A percentile compares a stretch with the other conserved stretches of the same genome.
Conservation (phyloP, 805 yeast genomes). For the Naumovozyma castellii region DNA sequence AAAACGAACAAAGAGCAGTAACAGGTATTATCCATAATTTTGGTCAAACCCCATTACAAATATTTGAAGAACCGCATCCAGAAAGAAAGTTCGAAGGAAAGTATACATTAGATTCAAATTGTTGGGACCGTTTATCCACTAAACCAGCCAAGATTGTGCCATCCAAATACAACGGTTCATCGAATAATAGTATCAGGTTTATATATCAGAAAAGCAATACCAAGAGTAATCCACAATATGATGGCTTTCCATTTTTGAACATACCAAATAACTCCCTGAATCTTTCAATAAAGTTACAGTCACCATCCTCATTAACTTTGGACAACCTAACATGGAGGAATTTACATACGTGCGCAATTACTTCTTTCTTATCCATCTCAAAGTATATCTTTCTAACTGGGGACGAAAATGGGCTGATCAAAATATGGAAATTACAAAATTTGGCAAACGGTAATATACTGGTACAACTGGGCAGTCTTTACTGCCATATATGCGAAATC, state of each 20-base stretch:
- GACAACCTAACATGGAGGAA: slow-evolving; percentile 18
- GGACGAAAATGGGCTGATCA: slow-evolving; percentile 49
- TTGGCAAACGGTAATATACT: slow-evolving; percentile 3
- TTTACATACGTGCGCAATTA: slow-evolving; percentile 27
- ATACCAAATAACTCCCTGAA: neutral
- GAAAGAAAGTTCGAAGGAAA: slow-evolving; percentile 17
- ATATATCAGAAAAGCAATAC: neutral
- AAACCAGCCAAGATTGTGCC: neutral
- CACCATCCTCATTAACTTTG: neutral
- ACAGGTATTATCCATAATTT: slow-evolving; percentile 84
- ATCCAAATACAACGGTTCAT: neutral
- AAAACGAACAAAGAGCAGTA: slow-evolving; percentile 61
- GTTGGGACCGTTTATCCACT: neutral
- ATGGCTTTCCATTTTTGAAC: neutral
- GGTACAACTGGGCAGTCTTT: slow-evolving; percentile 35
- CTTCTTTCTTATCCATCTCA: slow-evolving; percentile 21
- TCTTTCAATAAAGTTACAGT: neutral
- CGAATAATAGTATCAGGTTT: neutral
- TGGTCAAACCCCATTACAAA: slow-evolving; percentile 79
- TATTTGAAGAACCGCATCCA: slow-evolving; percentile 64
- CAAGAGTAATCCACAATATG: neutral
- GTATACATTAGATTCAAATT: neutral
- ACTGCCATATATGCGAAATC: slow-evolving; percentile 47
- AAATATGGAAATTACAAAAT: slow-evolving; percentile 38
- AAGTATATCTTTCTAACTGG: slow-evolving; percentile 28